Evolutionary conservation across 2,329 filamentous ascomycete species (phyloP).

Genomic region (Pestalotiopsis sp.): DNA sequence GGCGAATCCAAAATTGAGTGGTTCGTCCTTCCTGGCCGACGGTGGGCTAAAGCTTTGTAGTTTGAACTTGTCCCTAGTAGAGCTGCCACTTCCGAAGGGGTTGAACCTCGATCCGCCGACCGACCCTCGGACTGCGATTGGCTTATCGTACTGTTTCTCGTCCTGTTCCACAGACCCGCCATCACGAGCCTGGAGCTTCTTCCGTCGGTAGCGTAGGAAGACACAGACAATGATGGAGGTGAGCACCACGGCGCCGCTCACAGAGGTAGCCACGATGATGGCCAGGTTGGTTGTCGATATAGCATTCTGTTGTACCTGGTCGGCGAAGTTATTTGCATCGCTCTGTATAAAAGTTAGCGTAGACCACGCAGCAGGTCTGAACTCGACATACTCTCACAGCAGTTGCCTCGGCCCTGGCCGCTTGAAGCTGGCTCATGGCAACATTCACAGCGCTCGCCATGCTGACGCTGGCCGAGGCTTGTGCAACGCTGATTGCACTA

Average conservation of each 20-base stretch:
- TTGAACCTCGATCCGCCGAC: constrained; percentile 24
- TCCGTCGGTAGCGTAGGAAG: constrained; percentile 26
- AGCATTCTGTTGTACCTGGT: constrained; percentile 24
- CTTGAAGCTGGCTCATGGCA: constrained; percentile 29
- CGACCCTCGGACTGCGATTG: constrained; percentile 25
- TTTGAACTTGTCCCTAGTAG: constrained; percentile 28
- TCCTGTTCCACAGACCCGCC: constrained; percentile 6
- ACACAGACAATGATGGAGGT: constrained; percentile 21
- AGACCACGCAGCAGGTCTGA: neutral
- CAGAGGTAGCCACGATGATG: constrained; percentile 27
- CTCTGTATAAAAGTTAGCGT: constrained; percentile 17
- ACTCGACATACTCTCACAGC: constrained; percentile 17
- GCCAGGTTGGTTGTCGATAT: constrained; percentile 28
- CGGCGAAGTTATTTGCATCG: constrained; percentile 20
- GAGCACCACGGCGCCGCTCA: constrained; percentile 28
- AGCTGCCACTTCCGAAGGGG: constrained; percentile 22
- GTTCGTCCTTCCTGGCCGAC: constrained; percentile 19
- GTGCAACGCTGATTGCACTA: constrained; percentile 48
- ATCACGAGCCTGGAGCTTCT: constrained; percentile 19
- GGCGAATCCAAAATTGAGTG: constrained; percentile 22
- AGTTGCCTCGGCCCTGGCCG: constrained; percentile 19
- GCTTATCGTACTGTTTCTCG: constrained; percentile 20
- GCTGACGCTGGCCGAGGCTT: constrained; percentile 53
- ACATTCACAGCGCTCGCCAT: constrained; percentile 53
- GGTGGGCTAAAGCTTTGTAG: constrained; percentile 26